A percentile compares a stretch with the other conserved stretches of the same genome.
Conservation (phyloP, 2,329 filamentous ascomycete species). For the Trichoderma aggressivum region DNA sequence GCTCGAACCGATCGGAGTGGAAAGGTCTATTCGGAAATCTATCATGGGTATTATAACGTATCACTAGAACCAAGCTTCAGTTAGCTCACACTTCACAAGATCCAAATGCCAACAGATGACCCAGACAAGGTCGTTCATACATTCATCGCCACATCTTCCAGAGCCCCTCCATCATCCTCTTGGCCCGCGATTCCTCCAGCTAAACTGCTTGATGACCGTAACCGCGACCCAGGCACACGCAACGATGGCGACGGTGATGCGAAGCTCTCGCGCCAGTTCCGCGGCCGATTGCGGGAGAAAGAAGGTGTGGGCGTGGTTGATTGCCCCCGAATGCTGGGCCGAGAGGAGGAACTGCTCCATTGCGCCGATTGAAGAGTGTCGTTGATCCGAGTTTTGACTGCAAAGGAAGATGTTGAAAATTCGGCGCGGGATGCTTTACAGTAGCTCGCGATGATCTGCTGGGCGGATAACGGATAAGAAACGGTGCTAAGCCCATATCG, state of each 20-base stretch:
- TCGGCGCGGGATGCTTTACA: background rate
- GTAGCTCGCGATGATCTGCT: background rate
- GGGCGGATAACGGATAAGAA: background rate
- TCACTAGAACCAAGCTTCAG: background rate
- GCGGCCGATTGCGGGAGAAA: slow-evolving; percentile 19
- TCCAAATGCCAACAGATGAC: background rate
- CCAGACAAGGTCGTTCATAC: background rate
- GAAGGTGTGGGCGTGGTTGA: slow-evolving; percentile 23
- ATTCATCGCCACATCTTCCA: background rate
- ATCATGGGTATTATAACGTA: background rate
- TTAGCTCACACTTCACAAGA: background rate
- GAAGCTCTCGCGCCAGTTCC: slow-evolving; percentile 22
- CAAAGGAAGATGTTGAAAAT: background rate
- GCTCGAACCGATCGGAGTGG: background rate
- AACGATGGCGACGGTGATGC: slow-evolving; percentile 23
- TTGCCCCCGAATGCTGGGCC: slow-evolving; percentile 22
- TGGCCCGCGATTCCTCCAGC: background rate
- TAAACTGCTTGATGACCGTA: slow-evolving; percentile 20
- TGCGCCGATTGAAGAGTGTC: background rate
- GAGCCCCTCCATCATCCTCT: background rate
- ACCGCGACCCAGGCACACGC: slow-evolving; percentile 25
- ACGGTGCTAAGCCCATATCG: background rate
- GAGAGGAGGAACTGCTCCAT: slow-evolving; percentile 26
- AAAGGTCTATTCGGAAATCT: background rate
- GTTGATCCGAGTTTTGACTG: background rate